Conservation (phyloP, 768 basidiomycete genomes). For the Rickenella mellea region DNA sequence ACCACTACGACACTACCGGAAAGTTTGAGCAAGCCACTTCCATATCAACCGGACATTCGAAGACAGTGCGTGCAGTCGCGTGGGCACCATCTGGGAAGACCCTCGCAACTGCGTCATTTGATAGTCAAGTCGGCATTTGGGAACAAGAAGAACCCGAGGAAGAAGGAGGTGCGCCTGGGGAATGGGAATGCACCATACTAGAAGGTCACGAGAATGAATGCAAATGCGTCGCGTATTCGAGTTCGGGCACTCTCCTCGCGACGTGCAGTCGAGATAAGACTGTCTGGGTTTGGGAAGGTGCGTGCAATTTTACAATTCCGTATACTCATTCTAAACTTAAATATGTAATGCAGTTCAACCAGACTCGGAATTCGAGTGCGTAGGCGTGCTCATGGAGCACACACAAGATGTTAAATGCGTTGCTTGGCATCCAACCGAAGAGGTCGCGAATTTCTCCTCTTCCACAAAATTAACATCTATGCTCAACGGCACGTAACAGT, state of each 20-base stretch:
- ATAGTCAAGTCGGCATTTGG: slow-evolving; percentile 88
- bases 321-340: background rate
- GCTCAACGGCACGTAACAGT: slow-evolving; percentile 12
- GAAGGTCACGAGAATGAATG: slow-evolving; percentile 98
- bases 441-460: slow-evolving; percentile 40
- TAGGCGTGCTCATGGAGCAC: slow-evolving; percentile 95
- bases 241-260: slow-evolving; percentile 73
- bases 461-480: slow-evolving; percentile 3
- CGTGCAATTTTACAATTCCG: slow-evolving; percentile 8
- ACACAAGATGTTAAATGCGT: slow-evolving; percentile 93
- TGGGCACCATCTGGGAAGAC: slow-evolving; percentile 86
- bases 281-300: slow-evolving; percentile 99
- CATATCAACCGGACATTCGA: slow-evolving; percentile 77
- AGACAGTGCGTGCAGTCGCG: slow-evolving; percentile 78
- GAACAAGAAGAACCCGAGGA: slow-evolving; percentile 47
- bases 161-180: slow-evolving; percentile 29
- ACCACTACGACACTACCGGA: slow-evolving; percentile 41
- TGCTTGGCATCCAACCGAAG: slow-evolving; percentile 91
- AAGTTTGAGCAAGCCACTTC: slow-evolving; percentile 49
- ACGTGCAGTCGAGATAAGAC: slow-evolving; percentile 95
- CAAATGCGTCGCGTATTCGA: slow-evolving; percentile 81
- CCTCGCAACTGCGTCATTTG: slow-evolving; percentile 89
- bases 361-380: slow-evolving; percentile 89
- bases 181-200: slow-evolving; percentile 84
- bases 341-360: slow-evolving; percentile 53